phyloP scores from a whole-genome alignment of 2,329 filamentous ascomycete genomes.

The Xylariaceae sp. region DNA sequence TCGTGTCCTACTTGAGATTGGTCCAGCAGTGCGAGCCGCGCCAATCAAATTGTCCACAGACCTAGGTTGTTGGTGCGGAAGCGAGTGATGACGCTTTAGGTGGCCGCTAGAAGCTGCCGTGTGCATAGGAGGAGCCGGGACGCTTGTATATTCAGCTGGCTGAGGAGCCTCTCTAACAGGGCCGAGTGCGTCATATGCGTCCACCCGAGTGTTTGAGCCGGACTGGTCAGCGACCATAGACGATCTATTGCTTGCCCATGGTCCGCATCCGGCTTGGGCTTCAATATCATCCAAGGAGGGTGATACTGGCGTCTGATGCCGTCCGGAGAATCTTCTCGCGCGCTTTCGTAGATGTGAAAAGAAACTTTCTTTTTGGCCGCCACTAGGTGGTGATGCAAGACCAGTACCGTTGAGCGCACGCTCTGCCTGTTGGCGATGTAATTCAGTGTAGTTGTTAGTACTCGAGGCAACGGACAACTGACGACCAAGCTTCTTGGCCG shows the following conservation, averaged over 20 bases:
- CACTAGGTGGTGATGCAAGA: constrained; percentile 71
- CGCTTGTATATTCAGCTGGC: constrained; percentile 43
- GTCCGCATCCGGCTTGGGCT: constrained; percentile 85
- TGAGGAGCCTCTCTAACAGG: constrained; percentile 55
- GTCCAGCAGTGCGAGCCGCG: constrained; percentile 53
- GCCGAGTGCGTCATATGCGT: constrained; percentile 60
- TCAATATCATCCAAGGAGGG: constrained; percentile 84
- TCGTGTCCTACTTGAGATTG: constrained; percentile 76
- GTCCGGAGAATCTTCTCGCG: constrained; percentile 85
- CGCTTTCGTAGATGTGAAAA: constrained; percentile 96
- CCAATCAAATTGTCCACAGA: constrained; percentile 62
- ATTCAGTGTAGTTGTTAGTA: constrained; percentile 87
- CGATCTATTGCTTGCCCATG: constrained; percentile 82
- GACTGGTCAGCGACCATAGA: constrained; percentile 73
- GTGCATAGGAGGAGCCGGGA: constrained; percentile 54
- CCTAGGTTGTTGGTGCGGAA: constrained; percentile 60
- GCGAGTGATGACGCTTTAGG: constrained; percentile 64
- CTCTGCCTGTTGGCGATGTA: constrained; percentile 88
- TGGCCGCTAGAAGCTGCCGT: constrained; percentile 48
- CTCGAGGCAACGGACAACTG: constrained; percentile 90
- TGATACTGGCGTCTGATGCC: constrained; percentile 78
- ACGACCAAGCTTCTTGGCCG: constrained; percentile 86
- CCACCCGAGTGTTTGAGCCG: constrained; percentile 47
- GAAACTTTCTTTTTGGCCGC: constrained; percentile 83
- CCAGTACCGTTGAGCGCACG: constrained; percentile 82